Base-by-base conservation (phyloP, 352 stramenopile genomes). In the Albugo laibachii region DNA sequence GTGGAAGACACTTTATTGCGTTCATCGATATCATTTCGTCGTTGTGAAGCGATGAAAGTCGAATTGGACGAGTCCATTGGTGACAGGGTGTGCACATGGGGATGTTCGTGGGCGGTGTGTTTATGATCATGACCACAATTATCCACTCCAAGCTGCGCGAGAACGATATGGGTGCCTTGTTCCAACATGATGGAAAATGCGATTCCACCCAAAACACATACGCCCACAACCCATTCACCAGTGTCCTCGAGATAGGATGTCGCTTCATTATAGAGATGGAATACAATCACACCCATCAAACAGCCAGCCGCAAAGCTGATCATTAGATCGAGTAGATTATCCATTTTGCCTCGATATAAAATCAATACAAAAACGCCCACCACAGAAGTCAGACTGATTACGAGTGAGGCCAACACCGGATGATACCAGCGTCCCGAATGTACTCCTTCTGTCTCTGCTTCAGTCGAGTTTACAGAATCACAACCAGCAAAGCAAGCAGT, bases 251-350 rank as follows among this genome's bases (percentile, higher is more conserved):
- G 13, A 47, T 69, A 64, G 43, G 48, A 50, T 6, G 56, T 52
- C 5, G 58, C 56, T 54, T 69, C 61, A 4, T 53, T 58, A 20
- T 62, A 64, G 41, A 69, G 43, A 48, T 66, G 61, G 40, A 69
- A 69, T 12, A 62, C 55, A 4, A 62, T 55, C 46, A 69, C 61
- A 13, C 55, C 61, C 11, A 69, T 36, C 44, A 69, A 43, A 46
- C 61, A 69, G 11, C 52, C 52, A 8, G 52, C 52, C 1, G 20
- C 52, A 35, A 58, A 58, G 52, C 47, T 58, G 36, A 49, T 58
- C 38, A 54, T 54, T 39, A 51, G 54, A 27, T 58, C 41, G 27
- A 58, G 41, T 18, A 58, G 24, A 24, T 40, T 36, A 40, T 58
- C 52, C n/a, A 47, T 36, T 18, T 13, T 27, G 8, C 47, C 47